Conservation (phyloP, 2,329 filamentous ascomycete genomes). For the Fusarium udum region DNA sequence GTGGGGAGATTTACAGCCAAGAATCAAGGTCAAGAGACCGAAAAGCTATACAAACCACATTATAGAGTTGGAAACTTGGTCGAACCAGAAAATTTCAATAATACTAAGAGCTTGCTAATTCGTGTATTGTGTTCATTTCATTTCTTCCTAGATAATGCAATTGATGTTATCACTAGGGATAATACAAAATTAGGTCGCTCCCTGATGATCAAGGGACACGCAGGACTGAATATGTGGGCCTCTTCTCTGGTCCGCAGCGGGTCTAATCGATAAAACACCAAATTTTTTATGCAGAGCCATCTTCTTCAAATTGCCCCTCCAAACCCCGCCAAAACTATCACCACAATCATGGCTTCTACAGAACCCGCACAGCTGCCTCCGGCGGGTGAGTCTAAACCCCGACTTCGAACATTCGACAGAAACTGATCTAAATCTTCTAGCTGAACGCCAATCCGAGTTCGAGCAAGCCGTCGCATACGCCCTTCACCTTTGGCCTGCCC, state of each 20-base stretch:
- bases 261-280: slow-evolving; percentile 39
- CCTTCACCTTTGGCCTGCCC: slow-evolving; percentile 87
- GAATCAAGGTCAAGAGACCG: not conserved
- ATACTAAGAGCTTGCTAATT: not conserved
- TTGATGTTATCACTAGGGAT: not conserved
- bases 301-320: slow-evolving; percentile 43
- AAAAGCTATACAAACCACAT: not conserved
- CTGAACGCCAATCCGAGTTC: slow-evolving; percentile 71
- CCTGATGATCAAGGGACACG: not conserved
- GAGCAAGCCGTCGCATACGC: slow-evolving; percentile 88
- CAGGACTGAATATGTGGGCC: slow-evolving; percentile 2
- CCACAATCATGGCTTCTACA: slow-evolving; percentile 46
- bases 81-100: not conserved
- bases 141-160: not conserved
- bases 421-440: slow-evolving; percentile 46
- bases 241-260: not conserved
- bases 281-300: slow-evolving; percentile 42
- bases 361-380: slow-evolving; percentile 45
- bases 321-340: slow-evolving; percentile 42
- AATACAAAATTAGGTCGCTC: not conserved
- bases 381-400: slow-evolving; percentile 39
- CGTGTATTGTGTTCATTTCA: too few species aligned
- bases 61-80: slow-evolving; percentile 10
- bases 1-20: slow-evolving; percentile 31
- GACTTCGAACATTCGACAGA: not conserved